A percentile compares a stretch with the other conserved stretches of the same genome.
These are phyloP conservation scores for Exophiala viscosa DNA, from an alignment of 2,329 filamentous ascomycete species.

Conservation along the genomic window DNA sequence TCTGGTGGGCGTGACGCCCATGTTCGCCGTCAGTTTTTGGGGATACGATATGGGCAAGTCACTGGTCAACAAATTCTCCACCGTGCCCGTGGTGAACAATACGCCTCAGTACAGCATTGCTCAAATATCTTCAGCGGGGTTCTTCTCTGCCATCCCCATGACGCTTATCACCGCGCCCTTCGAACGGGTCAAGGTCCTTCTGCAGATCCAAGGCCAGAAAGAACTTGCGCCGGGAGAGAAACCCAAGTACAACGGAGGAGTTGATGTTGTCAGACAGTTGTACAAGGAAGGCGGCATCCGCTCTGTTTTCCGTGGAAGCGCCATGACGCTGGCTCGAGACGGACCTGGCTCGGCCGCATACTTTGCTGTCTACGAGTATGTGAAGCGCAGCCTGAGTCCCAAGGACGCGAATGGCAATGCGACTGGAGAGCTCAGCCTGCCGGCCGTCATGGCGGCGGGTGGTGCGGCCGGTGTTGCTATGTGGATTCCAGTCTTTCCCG, in stretches of 20 bases:
- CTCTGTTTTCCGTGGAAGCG: conserved; percentile 86
- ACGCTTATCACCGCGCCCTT: conserved; percentile 98
- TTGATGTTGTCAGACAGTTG: conserved; percentile 88
- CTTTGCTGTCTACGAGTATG: conserved; percentile 94
- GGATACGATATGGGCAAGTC: conserved; percentile 95
- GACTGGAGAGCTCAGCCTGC: conserved; percentile 71
- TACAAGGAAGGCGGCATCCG: conserved; percentile 87
- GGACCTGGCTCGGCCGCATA: conserved; percentile 91
- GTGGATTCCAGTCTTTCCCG: conserved; percentile 98
- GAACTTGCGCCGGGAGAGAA: conserved; percentile 81
- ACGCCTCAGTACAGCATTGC: conserved; percentile 68
- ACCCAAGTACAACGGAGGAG: conserved; percentile 79
- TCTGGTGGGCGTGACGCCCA: conserved; percentile 91
- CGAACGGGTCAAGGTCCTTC: conserved; percentile 96
- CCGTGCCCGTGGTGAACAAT: conserved; percentile 59
- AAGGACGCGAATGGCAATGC: conserved; percentile 71
- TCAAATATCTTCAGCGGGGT: conserved; percentile 87
- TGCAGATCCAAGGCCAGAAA: conserved; percentile 95
- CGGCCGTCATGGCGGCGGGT: conserved; percentile 80
- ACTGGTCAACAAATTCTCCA: conserved; percentile 67
- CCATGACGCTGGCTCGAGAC: conserved; percentile 89
- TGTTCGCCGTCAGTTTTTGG: conserved; percentile 76
- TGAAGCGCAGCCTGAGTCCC: conserved; percentile 83
- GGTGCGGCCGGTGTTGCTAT: conserved; percentile 91
- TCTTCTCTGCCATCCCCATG: conserved; percentile 97